Conservation (phyloP, 108 stramenopile genomes). For the Pseudonitzschia multiseries region DNA sequence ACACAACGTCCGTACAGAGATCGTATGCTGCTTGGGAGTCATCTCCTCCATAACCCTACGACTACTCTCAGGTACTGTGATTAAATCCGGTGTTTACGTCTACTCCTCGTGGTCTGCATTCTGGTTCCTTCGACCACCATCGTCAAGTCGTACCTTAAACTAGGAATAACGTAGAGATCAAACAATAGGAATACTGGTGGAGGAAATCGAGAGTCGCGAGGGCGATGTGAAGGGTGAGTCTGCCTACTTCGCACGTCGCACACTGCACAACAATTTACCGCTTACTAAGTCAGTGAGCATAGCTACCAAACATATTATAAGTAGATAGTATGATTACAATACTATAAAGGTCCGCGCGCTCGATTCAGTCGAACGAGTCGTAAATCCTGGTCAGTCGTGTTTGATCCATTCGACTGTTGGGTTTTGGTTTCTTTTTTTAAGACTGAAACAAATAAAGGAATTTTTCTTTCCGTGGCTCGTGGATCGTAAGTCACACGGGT, state of each 20-base stretch:
- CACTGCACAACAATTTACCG: background rate
- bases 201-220: background rate
- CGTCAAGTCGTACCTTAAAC: conserved; percentile 12
- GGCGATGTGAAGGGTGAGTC: background rate
- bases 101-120: background rate
- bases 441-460: background rate
- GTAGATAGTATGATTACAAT: background rate
- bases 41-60: background rate
- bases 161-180: background rate
- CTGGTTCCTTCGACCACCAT: background rate
- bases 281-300: background rate
- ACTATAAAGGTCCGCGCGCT: background rate
- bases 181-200: conserved; percentile 5
- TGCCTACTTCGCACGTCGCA: background rate
- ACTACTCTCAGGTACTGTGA: background rate
- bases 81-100: background rate
- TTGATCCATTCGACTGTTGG: background rate
- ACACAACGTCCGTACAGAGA: background rate
- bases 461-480: background rate
- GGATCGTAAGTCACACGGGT: background rate
- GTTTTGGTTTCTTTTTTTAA: background rate
- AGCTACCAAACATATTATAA: background rate
- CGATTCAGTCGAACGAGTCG: background rate
- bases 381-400: background rate
- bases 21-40: background rate